A percentile compares a stretch with the other conserved stretches of the same genome.
Evolutionary conservation across 1,139 yeast species (phyloP).

Genomic region (Debaryomycetaceae sp.): DNA sequence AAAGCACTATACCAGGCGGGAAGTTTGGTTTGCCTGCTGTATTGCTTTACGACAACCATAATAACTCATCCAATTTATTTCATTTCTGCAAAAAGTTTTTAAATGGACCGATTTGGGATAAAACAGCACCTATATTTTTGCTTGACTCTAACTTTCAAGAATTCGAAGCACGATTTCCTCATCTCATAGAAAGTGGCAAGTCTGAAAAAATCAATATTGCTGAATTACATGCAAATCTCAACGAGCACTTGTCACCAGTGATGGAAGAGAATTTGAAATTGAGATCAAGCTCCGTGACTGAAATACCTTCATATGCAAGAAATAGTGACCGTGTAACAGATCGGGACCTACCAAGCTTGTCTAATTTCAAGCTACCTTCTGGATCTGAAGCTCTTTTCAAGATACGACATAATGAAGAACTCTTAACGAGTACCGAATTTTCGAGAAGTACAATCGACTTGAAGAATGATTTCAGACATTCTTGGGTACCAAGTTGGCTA

Average conservation of each 20-base stretch:
- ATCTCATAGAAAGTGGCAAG: constrained; percentile 6
- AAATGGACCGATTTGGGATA: constrained; percentile 26
- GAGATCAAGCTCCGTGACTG: constrained; percentile 9
- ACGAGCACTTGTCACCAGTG: constrained; percentile 8
- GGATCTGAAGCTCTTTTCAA: constrained; percentile 23
- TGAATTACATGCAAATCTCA: background rate
- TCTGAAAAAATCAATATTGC: background rate
- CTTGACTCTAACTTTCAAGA: constrained; percentile 31
- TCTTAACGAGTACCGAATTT: constrained; percentile 10
- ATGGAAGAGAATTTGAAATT: constrained; percentile 1
- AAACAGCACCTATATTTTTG: constrained; percentile 27
- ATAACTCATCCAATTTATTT: constrained; percentile 36
- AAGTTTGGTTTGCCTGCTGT: constrained; percentile 29
- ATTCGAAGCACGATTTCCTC: constrained; percentile 18
- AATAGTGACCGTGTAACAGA: background rate
- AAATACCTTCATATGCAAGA: constrained; percentile 2
- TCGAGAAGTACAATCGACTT: constrained; percentile 9
- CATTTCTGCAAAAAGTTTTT: constrained; percentile 51
- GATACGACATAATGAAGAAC: constrained; percentile 43
- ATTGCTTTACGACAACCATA: constrained; percentile 30
- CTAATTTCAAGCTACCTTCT: constrained; percentile 27
- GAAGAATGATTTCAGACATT: constrained; percentile 9
- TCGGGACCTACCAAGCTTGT: constrained; percentile 22
- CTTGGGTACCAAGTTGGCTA: constrained; percentile 25
- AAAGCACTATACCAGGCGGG: constrained; percentile 21